Evolutionary conservation across 2,329 filamentous ascomycete genomes (phyloP).

Genomic region (Chaetomium olivaceum): DNA sequence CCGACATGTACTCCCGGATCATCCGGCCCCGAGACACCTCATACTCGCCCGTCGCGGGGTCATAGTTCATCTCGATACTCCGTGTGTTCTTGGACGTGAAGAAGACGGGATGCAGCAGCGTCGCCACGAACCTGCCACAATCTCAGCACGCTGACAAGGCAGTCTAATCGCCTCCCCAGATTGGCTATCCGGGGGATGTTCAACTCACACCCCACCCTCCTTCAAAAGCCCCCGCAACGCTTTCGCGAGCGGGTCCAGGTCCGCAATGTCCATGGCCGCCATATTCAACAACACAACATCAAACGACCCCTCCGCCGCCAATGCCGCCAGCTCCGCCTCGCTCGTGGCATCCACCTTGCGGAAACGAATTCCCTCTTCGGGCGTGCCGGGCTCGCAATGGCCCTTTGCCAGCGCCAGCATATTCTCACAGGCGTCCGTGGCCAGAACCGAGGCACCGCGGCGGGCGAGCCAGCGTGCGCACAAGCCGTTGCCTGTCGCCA

Average conservation of each 20-base stretch:
- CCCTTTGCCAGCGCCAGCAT: constrained; percentile 44
- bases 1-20: constrained; percentile 46
- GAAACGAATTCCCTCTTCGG: constrained; percentile 36
- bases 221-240: constrained; percentile 45
- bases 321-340: constrained; percentile 35
- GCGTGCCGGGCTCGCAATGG: constrained; percentile 14
- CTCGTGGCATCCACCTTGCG: constrained; percentile 44
- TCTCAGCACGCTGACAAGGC: not conserved
- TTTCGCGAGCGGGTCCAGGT: constrained; percentile 44
- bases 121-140: constrained; percentile 42
- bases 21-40: constrained; percentile 41
- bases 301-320: constrained; percentile 37
- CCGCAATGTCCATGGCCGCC: constrained; percentile 51
- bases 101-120: constrained; percentile 51
- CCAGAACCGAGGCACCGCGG: constrained; percentile 42
- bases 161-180: too few relatives aligned
- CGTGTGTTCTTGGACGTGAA: constrained; percentile 47
- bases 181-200: too few relatives aligned
- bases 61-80: constrained; percentile 42
- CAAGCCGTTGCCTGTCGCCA: constrained; percentile 54
- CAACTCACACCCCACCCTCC: constrained; percentile 44
- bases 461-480: constrained; percentile 47
- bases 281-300: constrained; percentile 51
- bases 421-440: constrained; percentile 46
- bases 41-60: constrained; percentile 41